phyloP scores from a whole-genome alignment of 768 basidiomycete species.

The Naganishia vishniacii region DNA sequence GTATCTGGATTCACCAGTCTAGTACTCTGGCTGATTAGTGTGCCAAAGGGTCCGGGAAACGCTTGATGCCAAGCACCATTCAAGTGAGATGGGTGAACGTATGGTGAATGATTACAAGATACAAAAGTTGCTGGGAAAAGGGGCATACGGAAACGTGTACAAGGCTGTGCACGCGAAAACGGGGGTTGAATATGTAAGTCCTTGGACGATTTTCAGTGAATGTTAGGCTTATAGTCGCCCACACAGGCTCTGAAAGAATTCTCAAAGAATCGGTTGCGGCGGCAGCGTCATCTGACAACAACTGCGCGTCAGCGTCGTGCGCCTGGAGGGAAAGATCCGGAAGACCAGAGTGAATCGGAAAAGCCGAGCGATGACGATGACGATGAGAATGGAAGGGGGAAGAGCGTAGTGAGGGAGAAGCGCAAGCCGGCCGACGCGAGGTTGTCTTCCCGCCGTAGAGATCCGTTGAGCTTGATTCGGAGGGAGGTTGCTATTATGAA shows the following conservation, averaged over 20 bases:
- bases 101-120: constrained; percentile 47
- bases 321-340: background rate
- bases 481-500: constrained; percentile 50
- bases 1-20: background rate
- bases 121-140: constrained; percentile 44
- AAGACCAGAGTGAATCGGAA: background rate
- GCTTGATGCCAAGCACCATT: constrained; percentile 38
- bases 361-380: background rate
- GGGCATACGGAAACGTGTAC: constrained; percentile 49
- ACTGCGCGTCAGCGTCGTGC: background rate
- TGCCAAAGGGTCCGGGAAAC: constrained; percentile 33
- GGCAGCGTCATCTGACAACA: constrained; percentile 30
- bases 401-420: background rate
- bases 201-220: background rate
- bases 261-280: constrained; percentile 46
- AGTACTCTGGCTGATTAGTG: background rate
- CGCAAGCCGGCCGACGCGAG: constrained; percentile 17
- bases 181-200: constrained; percentile 44
- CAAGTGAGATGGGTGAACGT: constrained; percentile 39
- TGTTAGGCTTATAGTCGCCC: background rate
- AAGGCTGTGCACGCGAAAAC: constrained; percentile 46
- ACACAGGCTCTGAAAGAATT: constrained; percentile 49
- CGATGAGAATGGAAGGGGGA: constrained; percentile 3
- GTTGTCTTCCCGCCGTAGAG: constrained; percentile 28
- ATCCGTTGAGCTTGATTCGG: constrained; percentile 45